Base-by-base conservation (phyloP, 2,329 filamentous ascomycete species). In the Trichoderma atrobrunneum region DNA sequence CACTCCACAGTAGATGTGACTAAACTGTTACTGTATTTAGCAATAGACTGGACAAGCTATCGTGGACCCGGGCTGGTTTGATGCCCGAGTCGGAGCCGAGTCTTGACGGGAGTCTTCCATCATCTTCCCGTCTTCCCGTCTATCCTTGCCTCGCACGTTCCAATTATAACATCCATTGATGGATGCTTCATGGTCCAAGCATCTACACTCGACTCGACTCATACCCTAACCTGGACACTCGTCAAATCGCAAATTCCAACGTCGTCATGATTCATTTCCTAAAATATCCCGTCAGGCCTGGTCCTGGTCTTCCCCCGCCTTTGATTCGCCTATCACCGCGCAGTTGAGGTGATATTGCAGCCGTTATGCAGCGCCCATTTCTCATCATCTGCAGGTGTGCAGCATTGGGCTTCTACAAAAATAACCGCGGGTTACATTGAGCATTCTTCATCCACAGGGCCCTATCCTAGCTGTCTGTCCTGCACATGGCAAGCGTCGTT, bases 321-420 rank as follows among this genome's bases (percentile, higher is more conserved):
- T 67, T 10, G 16, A 59, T n/a, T n/a, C 54, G 43, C 34, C 65
- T 43, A 28, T 48, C 34, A 68, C 34, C 51, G 32, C 11, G 32
- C 24, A 57, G n/a, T 51, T 39, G 54, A 43, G 28, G 64, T 56
- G 54, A 43, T 43, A 59, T 59, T 48, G 32, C 4, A 69, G 24
- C 66, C 36, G 24, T 60, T 61, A 61, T 69, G 66, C 66, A 69
- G 66, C 48, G 65, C 36, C 56, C 56, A 60, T 68, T 26, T 68
- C 65, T 28, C 28, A 24, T 10, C 34, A 32, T 68, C 54, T 60
- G 65, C 65, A 68, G 65, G 54, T 43, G 56, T 69, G 56, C 66
- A 69, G 39, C 66, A 51, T 51, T 51, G 56, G 56, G 66, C 56
- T 34, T 60, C 57, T 69, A 61, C 57, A 69, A 69, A 69, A 60